Conservation (phyloP, 495 filamentous ascomycete species). For the Trichoderma gamsii region DNA sequence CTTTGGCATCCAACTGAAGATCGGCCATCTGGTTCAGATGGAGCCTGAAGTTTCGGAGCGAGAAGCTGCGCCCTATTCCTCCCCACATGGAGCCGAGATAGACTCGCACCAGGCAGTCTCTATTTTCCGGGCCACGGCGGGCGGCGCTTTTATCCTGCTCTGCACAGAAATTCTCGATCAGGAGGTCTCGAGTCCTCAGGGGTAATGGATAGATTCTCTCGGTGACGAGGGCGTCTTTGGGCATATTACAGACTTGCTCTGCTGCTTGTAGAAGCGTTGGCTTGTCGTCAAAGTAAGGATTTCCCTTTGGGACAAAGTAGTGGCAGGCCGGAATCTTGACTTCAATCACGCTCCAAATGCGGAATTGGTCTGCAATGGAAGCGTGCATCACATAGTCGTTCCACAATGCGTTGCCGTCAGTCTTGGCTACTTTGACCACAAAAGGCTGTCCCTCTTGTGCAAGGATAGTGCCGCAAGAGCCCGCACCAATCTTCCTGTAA, state of each 20-base stretch:
- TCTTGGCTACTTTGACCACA: slow-evolving; percentile 5
- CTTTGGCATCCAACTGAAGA: slow-evolving; percentile 15
- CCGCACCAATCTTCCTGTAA: slow-evolving; percentile 21
- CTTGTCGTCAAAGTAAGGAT: not conserved
- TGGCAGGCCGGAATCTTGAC: not conserved
- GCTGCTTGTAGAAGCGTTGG: not conserved
- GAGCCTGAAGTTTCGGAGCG: slow-evolving; percentile 20
- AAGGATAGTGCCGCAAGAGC: slow-evolving; percentile 22
- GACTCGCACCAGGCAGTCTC: slow-evolving; percentile 25
- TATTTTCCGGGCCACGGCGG: slow-evolving; percentile 18
- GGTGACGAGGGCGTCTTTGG: slow-evolving; percentile 15
- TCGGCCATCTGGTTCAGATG: slow-evolving; percentile 21
- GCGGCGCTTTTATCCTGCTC: slow-evolving; percentile 16
- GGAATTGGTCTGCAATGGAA: not conserved
- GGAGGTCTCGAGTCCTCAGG: not conserved
- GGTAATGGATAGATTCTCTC: slow-evolving; percentile 18
- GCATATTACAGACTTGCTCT: not conserved
- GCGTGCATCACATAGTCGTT: slow-evolving; percentile 5
- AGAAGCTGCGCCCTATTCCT: slow-evolving; percentile 14
- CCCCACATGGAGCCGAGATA: slow-evolving; percentile 24
- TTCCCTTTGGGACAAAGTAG: not conserved
- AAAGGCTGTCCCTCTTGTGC: slow-evolving; percentile 6
- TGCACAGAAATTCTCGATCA: slow-evolving; percentile 28
- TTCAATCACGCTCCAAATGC: not conserved
- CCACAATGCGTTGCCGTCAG: not conserved